Conservation (phyloP, 1,284 basidiomycete genomes). For the Bjerkandera adusta region DNA sequence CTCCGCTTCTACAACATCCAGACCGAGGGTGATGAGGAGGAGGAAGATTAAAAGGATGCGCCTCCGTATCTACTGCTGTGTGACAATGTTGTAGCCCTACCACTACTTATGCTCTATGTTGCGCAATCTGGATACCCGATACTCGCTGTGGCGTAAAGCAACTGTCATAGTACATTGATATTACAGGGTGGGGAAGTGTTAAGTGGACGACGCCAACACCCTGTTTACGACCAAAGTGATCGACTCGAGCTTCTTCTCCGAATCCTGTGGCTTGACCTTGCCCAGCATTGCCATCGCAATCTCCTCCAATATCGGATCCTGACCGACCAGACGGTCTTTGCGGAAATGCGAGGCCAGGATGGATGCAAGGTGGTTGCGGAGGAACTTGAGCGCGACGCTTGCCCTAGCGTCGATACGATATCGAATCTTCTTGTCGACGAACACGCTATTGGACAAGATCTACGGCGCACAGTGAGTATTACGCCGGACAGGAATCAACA, state of each 20-base stretch:
- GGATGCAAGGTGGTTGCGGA: slow-evolving; percentile 66
- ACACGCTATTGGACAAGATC: slow-evolving; percentile 71
- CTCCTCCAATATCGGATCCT: slow-evolving; percentile 70
- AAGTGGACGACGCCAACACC: too few relatives aligned
- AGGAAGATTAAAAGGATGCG: slow-evolving; percentile 22
- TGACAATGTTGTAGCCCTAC: slow-evolving; percentile 16
- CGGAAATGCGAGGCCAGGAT: slow-evolving; percentile 69
- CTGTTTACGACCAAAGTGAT: slow-evolving; percentile 28
- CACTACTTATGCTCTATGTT: not conserved
- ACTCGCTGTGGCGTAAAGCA: too few relatives aligned
- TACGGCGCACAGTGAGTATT: slow-evolving; percentile 30
- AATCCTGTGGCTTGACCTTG: slow-evolving; percentile 39
- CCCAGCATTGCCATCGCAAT: slow-evolving; percentile 63
- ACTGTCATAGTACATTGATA: too few relatives aligned
- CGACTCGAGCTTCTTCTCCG: slow-evolving; percentile 24
- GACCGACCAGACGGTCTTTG: slow-evolving; percentile 56
- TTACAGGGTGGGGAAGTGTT: too few relatives aligned
- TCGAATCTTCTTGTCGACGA: slow-evolving; percentile 83
- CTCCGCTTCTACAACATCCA: slow-evolving; percentile 94
- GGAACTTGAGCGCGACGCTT: slow-evolving; percentile 76
- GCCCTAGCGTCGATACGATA: slow-evolving; percentile 73
- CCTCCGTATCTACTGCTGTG: slow-evolving; percentile 6
- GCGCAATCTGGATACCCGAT: not conserved
- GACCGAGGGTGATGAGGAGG: slow-evolving; percentile 25
- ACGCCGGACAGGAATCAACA: not conserved